phyloP scores from a whole-genome alignment of 2,329 filamentous ascomycete species.

The Colletotrichum sp. region DNA sequence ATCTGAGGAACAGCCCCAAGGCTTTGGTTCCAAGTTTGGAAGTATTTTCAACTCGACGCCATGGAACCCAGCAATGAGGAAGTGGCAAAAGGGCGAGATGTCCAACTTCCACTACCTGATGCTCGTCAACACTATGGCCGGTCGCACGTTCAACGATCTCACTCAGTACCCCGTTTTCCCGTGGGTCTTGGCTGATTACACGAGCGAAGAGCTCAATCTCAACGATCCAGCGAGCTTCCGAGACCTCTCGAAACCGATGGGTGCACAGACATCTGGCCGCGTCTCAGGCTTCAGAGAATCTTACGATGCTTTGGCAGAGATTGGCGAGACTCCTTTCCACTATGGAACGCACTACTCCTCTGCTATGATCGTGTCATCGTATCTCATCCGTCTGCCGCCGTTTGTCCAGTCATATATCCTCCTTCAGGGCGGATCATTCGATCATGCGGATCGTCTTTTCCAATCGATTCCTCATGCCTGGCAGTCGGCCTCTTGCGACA shows the following conservation, averaged over 20 bases:
- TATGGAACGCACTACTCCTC: constrained; percentile 99
- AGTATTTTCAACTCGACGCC: constrained; percentile 87
- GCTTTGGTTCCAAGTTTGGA: constrained; percentile 85
- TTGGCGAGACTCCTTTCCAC: constrained; percentile 92
- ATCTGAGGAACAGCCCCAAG: constrained; percentile 62
- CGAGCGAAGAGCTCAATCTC: constrained; percentile 89
- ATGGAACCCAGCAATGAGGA: constrained; percentile 83
- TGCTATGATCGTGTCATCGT: constrained; percentile 97
- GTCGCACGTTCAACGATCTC: constrained; percentile 95
- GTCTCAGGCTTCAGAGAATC: constrained; percentile 83
- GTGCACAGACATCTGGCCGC: constrained; percentile 79
- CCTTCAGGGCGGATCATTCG: constrained; percentile 93
- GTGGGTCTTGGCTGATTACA: constrained; percentile 96
- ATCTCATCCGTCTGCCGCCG: constrained; percentile 91
- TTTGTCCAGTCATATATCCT: constrained; percentile 96
- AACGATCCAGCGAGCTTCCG: constrained; percentile 85
- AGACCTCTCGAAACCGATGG: constrained; percentile 95
- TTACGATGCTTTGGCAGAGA: constrained; percentile 88
- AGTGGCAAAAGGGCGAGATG: constrained; percentile 92
- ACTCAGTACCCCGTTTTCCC: constrained; percentile 99
- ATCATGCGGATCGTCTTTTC: constrained; percentile 94
- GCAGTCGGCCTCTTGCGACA: constrained; percentile 86
- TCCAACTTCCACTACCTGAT: constrained; percentile 99
- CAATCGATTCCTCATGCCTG: constrained; percentile 92
- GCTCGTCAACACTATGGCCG: constrained; percentile 97